Conservation (phyloP, 768 basidiomycete genomes). For the Imleria badia region DNA sequence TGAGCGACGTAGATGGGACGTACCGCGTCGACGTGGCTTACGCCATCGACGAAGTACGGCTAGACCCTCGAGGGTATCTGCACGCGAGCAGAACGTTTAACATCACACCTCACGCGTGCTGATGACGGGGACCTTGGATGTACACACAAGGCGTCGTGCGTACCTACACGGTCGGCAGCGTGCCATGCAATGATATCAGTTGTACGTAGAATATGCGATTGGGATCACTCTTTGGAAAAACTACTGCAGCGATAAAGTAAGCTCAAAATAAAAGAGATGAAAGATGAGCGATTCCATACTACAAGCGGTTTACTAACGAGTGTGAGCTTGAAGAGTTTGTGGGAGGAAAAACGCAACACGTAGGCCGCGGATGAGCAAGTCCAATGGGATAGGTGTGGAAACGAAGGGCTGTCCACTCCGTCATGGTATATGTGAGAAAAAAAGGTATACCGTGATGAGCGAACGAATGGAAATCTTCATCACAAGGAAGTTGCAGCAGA, state of each 20-base stretch:
- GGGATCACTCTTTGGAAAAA: slow-evolving; percentile 8
- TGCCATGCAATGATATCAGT: slow-evolving; percentile 9
- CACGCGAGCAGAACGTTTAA: slow-evolving; percentile 20
- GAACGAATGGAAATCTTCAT: slow-evolving; percentile 12
- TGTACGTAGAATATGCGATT: slow-evolving; percentile 15
- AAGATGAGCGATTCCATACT: slow-evolving; percentile 24
- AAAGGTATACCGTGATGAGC: slow-evolving; percentile 25
- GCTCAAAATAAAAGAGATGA: slow-evolving; percentile 7
- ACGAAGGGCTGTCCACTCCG: slow-evolving; percentile 21
- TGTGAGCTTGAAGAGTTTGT: slow-evolving; percentile 13
- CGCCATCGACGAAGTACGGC: slow-evolving; percentile 55
- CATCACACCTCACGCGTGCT: slow-evolving; percentile 1
- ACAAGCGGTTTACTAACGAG: slow-evolving; percentile 26
- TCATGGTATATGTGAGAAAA: slow-evolving; percentile 19
- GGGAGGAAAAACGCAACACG: slow-evolving; percentile 3
- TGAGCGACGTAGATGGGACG: slow-evolving; percentile 38
- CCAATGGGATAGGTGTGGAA: slow-evolving; percentile 19
- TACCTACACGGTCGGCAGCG: not conserved
- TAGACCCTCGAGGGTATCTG: slow-evolving; percentile 41
- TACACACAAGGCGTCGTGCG: not conserved
- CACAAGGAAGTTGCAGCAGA: slow-evolving; percentile 10
- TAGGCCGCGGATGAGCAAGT: slow-evolving; percentile 13
- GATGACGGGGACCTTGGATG: not conserved
- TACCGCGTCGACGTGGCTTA: slow-evolving; percentile 52
- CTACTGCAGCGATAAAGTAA: slow-evolving; percentile 28